Base-by-base conservation (phyloP, 805 yeast species). In the Metschnikowia bowlesiae region DNA sequence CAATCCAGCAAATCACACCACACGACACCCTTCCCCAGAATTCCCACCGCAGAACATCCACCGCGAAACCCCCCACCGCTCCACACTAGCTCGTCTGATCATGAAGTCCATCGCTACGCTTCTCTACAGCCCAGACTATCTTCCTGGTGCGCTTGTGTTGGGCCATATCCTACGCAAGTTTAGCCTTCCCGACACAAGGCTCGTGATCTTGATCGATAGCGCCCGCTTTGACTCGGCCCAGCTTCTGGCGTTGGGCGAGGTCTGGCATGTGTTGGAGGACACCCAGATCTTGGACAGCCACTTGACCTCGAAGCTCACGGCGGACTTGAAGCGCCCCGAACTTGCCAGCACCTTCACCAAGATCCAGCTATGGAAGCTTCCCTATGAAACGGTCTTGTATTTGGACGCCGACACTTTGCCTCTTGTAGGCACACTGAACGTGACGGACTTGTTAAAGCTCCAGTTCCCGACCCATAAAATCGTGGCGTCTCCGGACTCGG, bases 131-230 rank as follows among this genome's bases (percentile, higher is more conserved):
- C 64, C 75, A 14, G 71, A 72, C 35, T 82, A 82, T 61, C 62
- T 82, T 28, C 82, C 85, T 1, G 87, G 87, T 16, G 79, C 82
- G 0, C 65, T 81, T 32, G 78, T 81, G 1, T 61, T 82, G 36
- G 85, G 80, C 29, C 59, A 58, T 28, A 59, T 67, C 13, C 46
- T 65, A 50, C 57, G 59, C 31, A 53, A 47, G 39, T 30, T 62
- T 14, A 38, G 35, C 9, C 51, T 28, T 14, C 32, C 26, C 6
- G 40, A 52, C 30, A 51, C 61, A 22, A 52, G 50, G 37, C 56
- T 66, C 34, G 75, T 69, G n/a, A 52, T 74, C 3, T 56, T 74
- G 32, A 62, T 73, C 34, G 75, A 71, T 46, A 61, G 58, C 44
- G 50, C 53, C 48, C 49, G 55, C 14, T 69, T 73, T 51, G 51